Base-by-base conservation (phyloP, 495 filamentous ascomycete species). In the Xylaria castorea region DNA sequence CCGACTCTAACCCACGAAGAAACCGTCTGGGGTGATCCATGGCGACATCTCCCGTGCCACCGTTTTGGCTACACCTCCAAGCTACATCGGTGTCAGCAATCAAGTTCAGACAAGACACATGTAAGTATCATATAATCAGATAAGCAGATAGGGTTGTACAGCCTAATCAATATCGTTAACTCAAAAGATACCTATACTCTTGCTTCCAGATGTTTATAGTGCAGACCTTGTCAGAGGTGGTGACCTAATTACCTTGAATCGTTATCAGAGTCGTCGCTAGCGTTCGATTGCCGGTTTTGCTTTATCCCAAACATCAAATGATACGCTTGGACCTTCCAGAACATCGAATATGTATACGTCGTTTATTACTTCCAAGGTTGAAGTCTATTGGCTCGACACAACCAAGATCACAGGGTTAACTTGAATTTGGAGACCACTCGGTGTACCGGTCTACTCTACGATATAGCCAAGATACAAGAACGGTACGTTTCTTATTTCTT, bases 91-190 rank as follows among this genome's bases (percentile, higher is more conserved):
- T 16, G 48, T 57, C 34, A 57, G 48, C 20, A 40, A 68, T 57
- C 36, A 68, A 55, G 34, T 68, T 30, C 48, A 68, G 66, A 57
- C 48, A 55, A 68, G 48, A 68, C 66, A 44, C 22, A 57, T 44
- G 48, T 40, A 42, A 57, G 50, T 42, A 5, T 36, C 48, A 22
- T 36, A 67, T 22, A n/a, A 2, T 32, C 14, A 53, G 32, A 53
- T 51, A 53, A 22, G 44, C 46, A 5, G 32, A 55, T 67, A 53
- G n/a, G 66, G 42, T 68, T 4, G 44, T 44, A 68, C 66, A 12
- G 50, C 66, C 34, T 68, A 55, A 40, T 42, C 66, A 57, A 11
- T 30, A 36, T 42, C 44, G 36, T 57, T 44, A 0, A 44, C n/a
- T 27, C 36, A n/a, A 44, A 42, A 55, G 46, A 53, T 18, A 36